Percentiles rank a stretch among this genome's conserved stretches.
Evolutionary conservation across 225 moss, liverwort and hornwort genomes (phyloP).

Genomic region (Bryoerythrophyllum caledonicum): DNA sequence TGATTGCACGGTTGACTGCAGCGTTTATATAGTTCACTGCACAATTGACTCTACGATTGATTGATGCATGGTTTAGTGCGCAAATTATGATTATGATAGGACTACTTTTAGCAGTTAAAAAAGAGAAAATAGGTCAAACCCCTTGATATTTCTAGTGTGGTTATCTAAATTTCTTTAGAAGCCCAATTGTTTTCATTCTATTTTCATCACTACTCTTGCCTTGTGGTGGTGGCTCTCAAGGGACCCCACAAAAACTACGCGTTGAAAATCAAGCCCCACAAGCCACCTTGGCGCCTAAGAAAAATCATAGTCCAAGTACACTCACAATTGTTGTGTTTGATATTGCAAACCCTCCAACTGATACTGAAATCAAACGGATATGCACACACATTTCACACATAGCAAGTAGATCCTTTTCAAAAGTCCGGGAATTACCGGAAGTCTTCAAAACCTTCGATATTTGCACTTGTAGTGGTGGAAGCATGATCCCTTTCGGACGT

Average conservation of each 20-base stretch:
- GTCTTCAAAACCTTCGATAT: background rate
- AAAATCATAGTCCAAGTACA: background rate
- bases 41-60: too few relatives aligned
- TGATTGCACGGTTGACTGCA: too few relatives aligned
- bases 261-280: background rate
- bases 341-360: constrained; percentile 19
- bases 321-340: constrained; percentile 15
- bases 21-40: too few relatives aligned
- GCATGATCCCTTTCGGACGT: background rate
- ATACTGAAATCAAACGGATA: background rate
- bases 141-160: too few relatives aligned
- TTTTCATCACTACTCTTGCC: background rate
- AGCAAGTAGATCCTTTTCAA: background rate
- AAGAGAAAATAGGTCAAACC: too few relatives aligned
- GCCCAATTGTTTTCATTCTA: background rate
- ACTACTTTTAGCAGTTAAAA: too few relatives aligned
- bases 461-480: background rate
- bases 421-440: background rate
- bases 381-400: background rate
- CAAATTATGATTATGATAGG: too few relatives aligned
- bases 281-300: background rate
- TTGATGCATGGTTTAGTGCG: too few relatives aligned
- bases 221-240: too few relatives aligned
- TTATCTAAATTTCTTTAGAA: background rate
- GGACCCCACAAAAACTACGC: background rate